Percentiles rank a stretch among this genome's conserved stretches.
Conservation (phyloP, 495 filamentous ascomycete species). For the Daldinia decipiens region DNA sequence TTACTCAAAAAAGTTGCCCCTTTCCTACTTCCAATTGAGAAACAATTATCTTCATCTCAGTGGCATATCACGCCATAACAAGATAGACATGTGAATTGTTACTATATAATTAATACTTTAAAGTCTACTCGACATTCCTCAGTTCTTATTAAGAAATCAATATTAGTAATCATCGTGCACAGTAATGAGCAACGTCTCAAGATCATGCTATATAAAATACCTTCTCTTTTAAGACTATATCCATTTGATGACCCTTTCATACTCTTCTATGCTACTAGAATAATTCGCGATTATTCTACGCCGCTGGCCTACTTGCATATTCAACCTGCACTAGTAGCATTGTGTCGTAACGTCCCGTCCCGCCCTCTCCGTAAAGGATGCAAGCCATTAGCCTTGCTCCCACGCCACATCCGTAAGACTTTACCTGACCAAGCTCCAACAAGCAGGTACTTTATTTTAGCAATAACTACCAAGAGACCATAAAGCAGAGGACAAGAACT, state of each 20-base stretch:
- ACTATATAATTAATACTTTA: neutral
- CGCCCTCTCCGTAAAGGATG: slow-evolving; percentile 9
- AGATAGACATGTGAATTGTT: no score
- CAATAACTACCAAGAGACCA: no score
- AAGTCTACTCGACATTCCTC: neutral
- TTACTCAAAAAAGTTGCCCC: neutral
- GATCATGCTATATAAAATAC: neutral
- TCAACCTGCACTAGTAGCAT: slow-evolving; percentile 5
- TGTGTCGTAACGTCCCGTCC: neutral
- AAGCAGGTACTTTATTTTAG: no score
- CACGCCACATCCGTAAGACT: neutral
- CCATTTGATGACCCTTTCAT: neutral
- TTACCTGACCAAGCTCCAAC: no score
- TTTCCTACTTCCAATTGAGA: neutral
- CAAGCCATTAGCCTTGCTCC: neutral
- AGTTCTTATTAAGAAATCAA: neutral
- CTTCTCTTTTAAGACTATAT: neutral
- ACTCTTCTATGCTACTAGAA: neutral
- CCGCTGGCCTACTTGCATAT: slow-evolving; percentile 7
- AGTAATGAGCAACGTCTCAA: neutral
- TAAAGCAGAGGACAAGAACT: neutral
- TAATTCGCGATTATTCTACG: neutral
- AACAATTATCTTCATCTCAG: no score
- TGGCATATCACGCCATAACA: no score
- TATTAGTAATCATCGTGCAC: neutral